These are phyloP conservation scores for Salix arbutifolia DNA, from an alignment of 345 rosid genomes.

Conservation along the genomic window DNA sequence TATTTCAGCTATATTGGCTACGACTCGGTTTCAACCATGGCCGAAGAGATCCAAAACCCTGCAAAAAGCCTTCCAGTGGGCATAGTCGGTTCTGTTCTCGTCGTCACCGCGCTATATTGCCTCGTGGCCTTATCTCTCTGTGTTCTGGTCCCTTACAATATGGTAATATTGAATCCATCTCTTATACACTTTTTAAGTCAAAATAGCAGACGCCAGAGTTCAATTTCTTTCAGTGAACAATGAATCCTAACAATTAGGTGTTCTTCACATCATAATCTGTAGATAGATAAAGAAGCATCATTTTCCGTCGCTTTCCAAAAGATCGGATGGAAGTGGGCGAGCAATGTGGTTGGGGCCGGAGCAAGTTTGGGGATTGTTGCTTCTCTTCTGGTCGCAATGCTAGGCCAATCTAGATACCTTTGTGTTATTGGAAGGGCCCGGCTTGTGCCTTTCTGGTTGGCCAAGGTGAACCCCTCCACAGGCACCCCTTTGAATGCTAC, in stretches of 20 bases:
- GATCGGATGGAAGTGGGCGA: slow-evolving; percentile 78
- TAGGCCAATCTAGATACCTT: slow-evolving; percentile 95
- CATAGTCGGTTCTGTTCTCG: slow-evolving; percentile 72
- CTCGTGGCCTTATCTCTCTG: slow-evolving; percentile 84
- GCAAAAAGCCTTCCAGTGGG: slow-evolving; percentile 74
- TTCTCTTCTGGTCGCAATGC: slow-evolving; percentile 89
- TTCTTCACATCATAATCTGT: neutral
- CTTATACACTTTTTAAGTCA: neutral
- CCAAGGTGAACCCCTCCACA: slow-evolving; percentile 90
- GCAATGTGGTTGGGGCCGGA: slow-evolving; percentile 88
- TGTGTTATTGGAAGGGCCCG: slow-evolving; percentile 89
- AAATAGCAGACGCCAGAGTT: neutral
- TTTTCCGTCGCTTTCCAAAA: slow-evolving; percentile 60
- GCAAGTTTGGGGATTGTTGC: slow-evolving; percentile 95
- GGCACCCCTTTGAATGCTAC: slow-evolving; percentile 96
- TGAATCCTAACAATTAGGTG: neutral
- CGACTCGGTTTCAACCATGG: slow-evolving; percentile 90
- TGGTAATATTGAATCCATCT: slow-evolving; percentile 37
- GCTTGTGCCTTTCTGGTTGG: slow-evolving; percentile 80
- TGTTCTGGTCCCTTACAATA: slow-evolving; percentile 67
- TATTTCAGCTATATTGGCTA: slow-evolving; percentile 92
- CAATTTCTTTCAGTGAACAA: neutral
- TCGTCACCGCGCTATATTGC: slow-evolving; percentile 68
- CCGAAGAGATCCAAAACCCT: slow-evolving; percentile 91
- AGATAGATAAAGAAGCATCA: slow-evolving; percentile 62